These are phyloP conservation scores for Populus euphratica DNA, from an alignment of 345 rosid genomes.

Conservation along the genomic window DNA sequence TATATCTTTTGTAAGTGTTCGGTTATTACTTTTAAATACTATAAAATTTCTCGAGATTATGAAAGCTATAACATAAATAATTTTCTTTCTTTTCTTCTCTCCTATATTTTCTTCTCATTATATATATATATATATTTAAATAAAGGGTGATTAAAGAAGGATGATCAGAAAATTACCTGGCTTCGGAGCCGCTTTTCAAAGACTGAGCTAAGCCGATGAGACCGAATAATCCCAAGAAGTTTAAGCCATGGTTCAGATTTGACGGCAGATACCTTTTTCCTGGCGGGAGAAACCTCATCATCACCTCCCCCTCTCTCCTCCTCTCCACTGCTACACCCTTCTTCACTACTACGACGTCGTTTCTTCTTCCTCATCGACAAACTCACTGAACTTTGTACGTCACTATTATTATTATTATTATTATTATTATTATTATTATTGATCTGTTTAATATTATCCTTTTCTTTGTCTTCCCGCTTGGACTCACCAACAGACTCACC, in stretches of 20 bases:
- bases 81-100: too few relatives aligned
- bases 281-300: constrained; percentile 49
- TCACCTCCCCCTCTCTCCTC: constrained; percentile 40
- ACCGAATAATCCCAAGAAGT: constrained; percentile 41
- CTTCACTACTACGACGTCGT: constrained; percentile 33
- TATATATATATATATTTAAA: too few relatives aligned
- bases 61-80: too few relatives aligned
- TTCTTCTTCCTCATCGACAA: constrained; percentile 33
- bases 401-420: constrained; percentile 31
- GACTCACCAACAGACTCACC: constrained; percentile 37
- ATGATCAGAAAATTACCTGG: constrained; percentile 43
- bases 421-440: constrained; percentile 20
- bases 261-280: constrained; percentile 31
- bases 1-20: too few relatives aligned
- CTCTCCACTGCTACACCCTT: constrained; percentile 25
- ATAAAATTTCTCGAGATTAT: too few relatives aligned
- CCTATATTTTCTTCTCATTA: too few relatives aligned
- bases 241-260: constrained; percentile 55
- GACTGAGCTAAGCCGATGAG: constrained; percentile 47
- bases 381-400: constrained; percentile 67
- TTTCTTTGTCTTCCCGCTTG: constrained; percentile 35
- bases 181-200: constrained; percentile 56
- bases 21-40: too few relatives aligned
- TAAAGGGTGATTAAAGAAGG: background rate
- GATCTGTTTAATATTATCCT: background rate